phyloP scores from a whole-genome alignment of 257 asterid genomes.

The Rehmannia glutinosa region DNA sequence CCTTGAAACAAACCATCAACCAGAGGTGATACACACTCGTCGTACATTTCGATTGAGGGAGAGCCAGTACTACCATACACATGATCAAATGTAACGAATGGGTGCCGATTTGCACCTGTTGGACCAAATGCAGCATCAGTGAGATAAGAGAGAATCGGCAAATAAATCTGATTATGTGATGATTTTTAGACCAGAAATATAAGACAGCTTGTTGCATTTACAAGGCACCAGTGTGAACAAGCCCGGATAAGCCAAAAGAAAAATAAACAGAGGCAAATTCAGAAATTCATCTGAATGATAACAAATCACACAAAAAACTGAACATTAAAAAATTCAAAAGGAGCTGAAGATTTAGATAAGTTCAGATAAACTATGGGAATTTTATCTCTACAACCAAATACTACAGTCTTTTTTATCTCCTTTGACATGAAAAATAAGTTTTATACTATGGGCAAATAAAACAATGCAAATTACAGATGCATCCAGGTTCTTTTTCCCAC shows the following conservation, averaged over 20 bases:
- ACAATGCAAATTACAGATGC: background rate
- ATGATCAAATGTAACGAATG: slow-evolving; percentile 96
- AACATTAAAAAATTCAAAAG: no score
- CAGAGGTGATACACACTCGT: slow-evolving; percentile 90
- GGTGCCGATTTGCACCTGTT: slow-evolving; percentile 89
- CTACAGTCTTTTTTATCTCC: background rate
- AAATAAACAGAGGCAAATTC: no score
- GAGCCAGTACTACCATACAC: slow-evolving; percentile 87
- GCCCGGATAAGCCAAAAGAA: background rate
- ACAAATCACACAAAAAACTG: no score
- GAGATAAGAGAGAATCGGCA: background rate
- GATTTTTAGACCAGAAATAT: background rate
- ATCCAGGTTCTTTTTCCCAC: background rate
- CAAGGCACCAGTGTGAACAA: slow-evolving; percentile 13
- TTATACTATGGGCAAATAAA: background rate
- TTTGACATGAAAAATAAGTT: background rate
- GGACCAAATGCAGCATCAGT: background rate
- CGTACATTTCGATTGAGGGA: slow-evolving; percentile 79
- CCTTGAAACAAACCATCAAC: slow-evolving; percentile 99
- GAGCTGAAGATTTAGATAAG: background rate
- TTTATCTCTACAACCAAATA: background rate
- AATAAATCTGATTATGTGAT: background rate
- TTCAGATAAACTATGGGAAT: background rate
- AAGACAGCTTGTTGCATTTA: background rate
- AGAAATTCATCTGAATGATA: no score